A percentile compares a stretch with the other conserved stretches of the same genome.
Evolutionary conservation across 2,329 filamentous ascomycete genomes (phyloP).

Genomic region (Cordyceps cateniannulata): DNA sequence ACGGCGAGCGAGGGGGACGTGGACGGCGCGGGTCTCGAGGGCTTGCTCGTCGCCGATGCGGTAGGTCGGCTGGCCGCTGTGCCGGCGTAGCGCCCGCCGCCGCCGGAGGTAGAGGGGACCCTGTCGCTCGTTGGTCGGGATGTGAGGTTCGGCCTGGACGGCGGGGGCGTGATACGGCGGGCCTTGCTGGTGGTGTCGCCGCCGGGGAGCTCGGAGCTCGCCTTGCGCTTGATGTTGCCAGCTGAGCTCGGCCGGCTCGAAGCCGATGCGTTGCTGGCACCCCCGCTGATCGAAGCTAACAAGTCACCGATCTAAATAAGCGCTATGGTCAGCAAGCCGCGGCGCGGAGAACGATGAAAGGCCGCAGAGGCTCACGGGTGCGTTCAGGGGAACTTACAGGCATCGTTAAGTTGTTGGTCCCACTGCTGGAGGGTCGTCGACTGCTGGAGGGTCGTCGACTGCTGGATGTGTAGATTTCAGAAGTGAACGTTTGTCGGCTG

Average conservation of each 20-base stretch:
- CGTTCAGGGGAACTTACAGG: slow-evolving; percentile 15
- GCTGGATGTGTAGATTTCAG: neutral
- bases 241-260: slow-evolving; percentile 19
- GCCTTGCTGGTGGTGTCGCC: slow-evolving; percentile 31
- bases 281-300: slow-evolving; percentile 56
- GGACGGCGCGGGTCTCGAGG: slow-evolving; percentile 15
- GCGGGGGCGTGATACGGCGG: slow-evolving; percentile 25
- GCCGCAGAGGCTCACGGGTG: neutral
- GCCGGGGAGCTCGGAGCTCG: slow-evolving; percentile 42
- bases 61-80: neutral
- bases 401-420: slow-evolving; percentile 12
- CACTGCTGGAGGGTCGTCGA: too few relatives aligned
- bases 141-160: slow-evolving; percentile 11
- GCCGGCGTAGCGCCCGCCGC: neutral
- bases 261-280: slow-evolving; percentile 34
- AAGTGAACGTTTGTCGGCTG: neutral
- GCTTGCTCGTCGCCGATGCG: neutral
- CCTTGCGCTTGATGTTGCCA: slow-evolving; percentile 47
- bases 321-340: neutral
- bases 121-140: slow-evolving; percentile 10
- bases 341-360: too few relatives aligned
- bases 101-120: neutral
- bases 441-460: neutral
- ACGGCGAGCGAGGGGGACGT: slow-evolving; percentile 21
- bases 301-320: slow-evolving; percentile 44